These are phyloP conservation scores for Globisporangium polare DNA, from an alignment of 352 stramenopile genomes.

Conservation along the genomic window DNA sequence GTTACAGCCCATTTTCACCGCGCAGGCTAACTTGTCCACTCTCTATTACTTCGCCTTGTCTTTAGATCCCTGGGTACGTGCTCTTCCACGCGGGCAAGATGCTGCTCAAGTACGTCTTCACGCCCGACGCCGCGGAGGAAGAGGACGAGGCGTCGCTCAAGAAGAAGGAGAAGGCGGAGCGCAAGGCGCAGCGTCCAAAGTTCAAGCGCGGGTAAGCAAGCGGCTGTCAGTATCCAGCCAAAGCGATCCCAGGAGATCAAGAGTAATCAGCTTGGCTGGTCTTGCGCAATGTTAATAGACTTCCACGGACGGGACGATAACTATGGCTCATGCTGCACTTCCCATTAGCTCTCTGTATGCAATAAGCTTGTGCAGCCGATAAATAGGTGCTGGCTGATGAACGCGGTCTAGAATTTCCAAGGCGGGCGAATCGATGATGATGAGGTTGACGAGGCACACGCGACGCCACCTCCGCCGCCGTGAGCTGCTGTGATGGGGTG, in stretches of 20 bases:
- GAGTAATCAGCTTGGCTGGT: neutral
- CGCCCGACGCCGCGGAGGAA: slow-evolving; percentile 42
- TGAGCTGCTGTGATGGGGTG: neutral
- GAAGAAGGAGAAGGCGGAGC: slow-evolving; percentile 77
- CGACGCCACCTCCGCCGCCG: neutral
- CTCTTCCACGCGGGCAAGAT: slow-evolving; percentile 76
- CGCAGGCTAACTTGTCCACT: neutral
- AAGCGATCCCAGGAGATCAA: neutral
- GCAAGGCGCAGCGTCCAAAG: slow-evolving; percentile 51
- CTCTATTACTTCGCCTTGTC: neutral
- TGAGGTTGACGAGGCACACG: neutral
- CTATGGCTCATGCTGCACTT: neutral
- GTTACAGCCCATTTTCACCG: neutral
- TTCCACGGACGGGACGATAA: neutral
- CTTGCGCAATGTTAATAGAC: neutral
- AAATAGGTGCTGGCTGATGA: slow-evolving; percentile 1
- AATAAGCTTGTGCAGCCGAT: neutral
- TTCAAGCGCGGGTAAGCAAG: slow-evolving; percentile 47
- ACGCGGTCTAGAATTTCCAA: slow-evolving; percentile 15
- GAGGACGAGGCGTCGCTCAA: slow-evolving; percentile 58
- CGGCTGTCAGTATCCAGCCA: neutral
- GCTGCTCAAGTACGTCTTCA: slow-evolving; percentile 84
- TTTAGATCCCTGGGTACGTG: slow-evolving; percentile 71
- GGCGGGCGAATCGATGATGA: slow-evolving; percentile 11
- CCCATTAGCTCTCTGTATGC: neutral